These are phyloP conservation scores for Solanum hybrid DNA, from an alignment of 305 asterid genomes.

Conservation along the genomic window DNA sequence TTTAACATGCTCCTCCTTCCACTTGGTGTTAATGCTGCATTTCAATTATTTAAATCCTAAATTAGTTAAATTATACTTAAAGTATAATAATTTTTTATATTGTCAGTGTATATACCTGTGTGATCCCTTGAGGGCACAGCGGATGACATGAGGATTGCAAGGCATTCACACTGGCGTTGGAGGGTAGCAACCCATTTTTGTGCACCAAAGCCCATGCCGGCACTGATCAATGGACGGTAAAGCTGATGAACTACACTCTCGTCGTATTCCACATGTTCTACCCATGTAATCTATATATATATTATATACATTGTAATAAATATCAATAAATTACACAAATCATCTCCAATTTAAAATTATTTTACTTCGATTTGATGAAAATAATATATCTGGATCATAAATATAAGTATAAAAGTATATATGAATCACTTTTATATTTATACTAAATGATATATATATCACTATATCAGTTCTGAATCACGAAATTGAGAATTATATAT, in stretches of 20 bases:
- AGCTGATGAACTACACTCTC: conserved; percentile 60
- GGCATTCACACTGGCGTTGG: conserved; percentile 86
- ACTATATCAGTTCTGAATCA: too few species aligned
- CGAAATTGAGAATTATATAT: too few species aligned
- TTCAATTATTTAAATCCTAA: background rate
- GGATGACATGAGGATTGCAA: conserved; percentile 84
- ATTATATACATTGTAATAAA: background rate
- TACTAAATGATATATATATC: background rate
- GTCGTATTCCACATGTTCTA: conserved; percentile 82
- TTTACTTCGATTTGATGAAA: background rate
- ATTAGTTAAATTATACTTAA: background rate
- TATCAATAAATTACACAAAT: background rate
- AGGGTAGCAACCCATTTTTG: conserved; percentile 77
- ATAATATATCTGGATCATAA: too few species aligned
- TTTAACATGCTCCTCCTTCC: conserved; percentile 91
- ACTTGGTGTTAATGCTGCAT: conserved; percentile 53
- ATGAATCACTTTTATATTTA: background rate
- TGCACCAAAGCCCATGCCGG: conserved; percentile 90
- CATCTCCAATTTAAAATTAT: background rate
- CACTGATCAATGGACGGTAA: conserved; percentile 46
- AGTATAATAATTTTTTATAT: background rate
- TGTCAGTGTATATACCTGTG: conserved; percentile 22
- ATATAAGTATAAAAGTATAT: too few species aligned
- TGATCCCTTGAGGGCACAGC: conserved; percentile 39
- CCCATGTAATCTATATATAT: conserved; percentile 69